Conservation (phyloP, 495 filamentous ascomycete species). For the Daldinia loculata region DNA sequence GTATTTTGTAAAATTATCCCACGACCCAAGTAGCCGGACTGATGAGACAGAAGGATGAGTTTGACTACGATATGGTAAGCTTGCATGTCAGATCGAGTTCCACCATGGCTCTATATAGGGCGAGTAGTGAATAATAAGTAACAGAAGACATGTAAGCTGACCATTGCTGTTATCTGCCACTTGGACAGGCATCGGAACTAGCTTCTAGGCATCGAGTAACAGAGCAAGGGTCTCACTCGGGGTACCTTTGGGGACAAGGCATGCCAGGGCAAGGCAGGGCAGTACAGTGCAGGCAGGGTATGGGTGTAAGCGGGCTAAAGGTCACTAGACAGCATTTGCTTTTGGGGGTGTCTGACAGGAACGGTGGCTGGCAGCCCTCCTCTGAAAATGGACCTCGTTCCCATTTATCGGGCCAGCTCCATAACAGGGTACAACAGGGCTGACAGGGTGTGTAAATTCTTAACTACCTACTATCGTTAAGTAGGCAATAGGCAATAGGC, state of each 20-base stretch:
- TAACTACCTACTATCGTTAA: constrained; percentile 18
- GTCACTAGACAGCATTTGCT: constrained; percentile 33
- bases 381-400: constrained; percentile 20
- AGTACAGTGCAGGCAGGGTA: no score
- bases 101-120: constrained; percentile 19
- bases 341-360: constrained; percentile 38
- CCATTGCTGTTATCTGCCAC: constrained; percentile 15
- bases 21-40: constrained; percentile 86
- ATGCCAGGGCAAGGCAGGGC: neutral
- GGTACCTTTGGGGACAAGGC: constrained; percentile 2
- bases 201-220: constrained; percentile 11
- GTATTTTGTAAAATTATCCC: constrained; percentile 85
- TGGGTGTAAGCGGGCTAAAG: constrained; percentile 32
- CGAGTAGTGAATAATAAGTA: constrained; percentile 28
- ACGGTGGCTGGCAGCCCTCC: constrained; percentile 37
- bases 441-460: constrained; percentile 31
- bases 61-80: constrained; percentile 59
- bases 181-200: constrained; percentile 27
- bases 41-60: constrained; percentile 71
- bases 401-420: constrained; percentile 28
- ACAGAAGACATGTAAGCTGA: constrained; percentile 21
- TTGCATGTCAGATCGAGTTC: constrained; percentile 36
- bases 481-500: constrained; percentile 3
- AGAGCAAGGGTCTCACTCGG: constrained; percentile 17
- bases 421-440: constrained; percentile 39